Evolutionary conservation across 1,284 basidiomycete species (phyloP).

Genomic region (Sanghuangporus weigelae): DNA sequence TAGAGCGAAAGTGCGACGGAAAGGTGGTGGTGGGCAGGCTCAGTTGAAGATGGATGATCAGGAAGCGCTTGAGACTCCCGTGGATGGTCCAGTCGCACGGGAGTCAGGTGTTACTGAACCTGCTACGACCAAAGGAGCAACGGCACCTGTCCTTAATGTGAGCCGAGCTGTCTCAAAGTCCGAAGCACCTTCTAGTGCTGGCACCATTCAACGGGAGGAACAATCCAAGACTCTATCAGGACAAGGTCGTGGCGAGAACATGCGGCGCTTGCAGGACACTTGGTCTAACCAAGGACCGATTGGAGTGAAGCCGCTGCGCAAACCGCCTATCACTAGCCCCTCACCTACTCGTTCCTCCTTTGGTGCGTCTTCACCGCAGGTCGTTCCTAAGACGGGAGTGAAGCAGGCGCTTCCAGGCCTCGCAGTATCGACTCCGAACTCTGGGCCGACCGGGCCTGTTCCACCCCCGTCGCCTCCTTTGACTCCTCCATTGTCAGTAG

Average conservation of each 20-base stretch:
- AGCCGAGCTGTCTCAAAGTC: not conserved
- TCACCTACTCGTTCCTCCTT: slow-evolving; percentile 12
- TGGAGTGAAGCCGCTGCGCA: slow-evolving; percentile 26
- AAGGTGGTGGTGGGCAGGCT: slow-evolving; percentile 21
- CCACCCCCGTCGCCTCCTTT: slow-evolving; percentile 17
- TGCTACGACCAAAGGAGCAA: not conserved
- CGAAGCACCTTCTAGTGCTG: not conserved
- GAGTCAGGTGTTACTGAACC: not conserved
- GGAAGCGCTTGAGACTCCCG: not conserved
- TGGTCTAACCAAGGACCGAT: slow-evolving; percentile 32
- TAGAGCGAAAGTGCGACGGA: slow-evolving; percentile 58
- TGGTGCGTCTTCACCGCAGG: slow-evolving; percentile 12
- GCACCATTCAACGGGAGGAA: not conserved
- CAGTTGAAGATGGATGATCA: not conserved
- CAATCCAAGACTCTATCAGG: slow-evolving; percentile 2
- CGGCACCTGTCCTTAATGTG: not conserved
- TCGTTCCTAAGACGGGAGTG: slow-evolving; percentile 25
- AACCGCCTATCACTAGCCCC: slow-evolving; percentile 4
- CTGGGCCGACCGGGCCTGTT: not conserved
- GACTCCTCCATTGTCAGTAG: slow-evolving; percentile 18
- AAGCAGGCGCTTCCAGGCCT: slow-evolving; percentile 38
- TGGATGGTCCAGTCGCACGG: not conserved
- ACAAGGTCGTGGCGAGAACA: slow-evolving; percentile 13
- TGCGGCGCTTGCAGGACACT: slow-evolving; percentile 25
- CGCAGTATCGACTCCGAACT: slow-evolving; percentile 18